These are phyloP conservation scores for Pancytospora philotis DNA, from an alignment of 371 early-diverging fungal genomes.

Conservation along the genomic window DNA sequence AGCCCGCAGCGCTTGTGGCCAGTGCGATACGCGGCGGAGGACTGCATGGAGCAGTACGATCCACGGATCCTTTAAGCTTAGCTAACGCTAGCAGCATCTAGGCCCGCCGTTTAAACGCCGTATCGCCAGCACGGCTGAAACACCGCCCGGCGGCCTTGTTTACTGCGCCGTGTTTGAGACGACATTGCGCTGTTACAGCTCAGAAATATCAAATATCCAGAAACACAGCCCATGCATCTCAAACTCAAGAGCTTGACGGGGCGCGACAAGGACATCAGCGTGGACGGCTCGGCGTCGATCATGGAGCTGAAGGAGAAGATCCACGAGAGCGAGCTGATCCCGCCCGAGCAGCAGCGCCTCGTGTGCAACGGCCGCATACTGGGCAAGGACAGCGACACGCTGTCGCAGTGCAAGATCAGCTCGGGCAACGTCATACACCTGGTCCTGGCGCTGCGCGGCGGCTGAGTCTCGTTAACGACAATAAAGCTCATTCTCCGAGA, in stretches of 20 bases:
- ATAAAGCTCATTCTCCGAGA: no score
- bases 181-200: no score
- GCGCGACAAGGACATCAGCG: constrained; percentile 44
- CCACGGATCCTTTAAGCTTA: no score
- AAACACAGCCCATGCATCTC: constrained; percentile 33
- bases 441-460: constrained; percentile 90
- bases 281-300: constrained; percentile 38
- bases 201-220: no score
- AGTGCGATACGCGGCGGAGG: neutral
- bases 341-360: constrained; percentile 51
- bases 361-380: constrained; percentile 50
- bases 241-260: constrained; percentile 52
- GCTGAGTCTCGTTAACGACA: no score
- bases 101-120: neutral
- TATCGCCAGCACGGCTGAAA: neutral
- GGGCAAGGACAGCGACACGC: constrained; percentile 67
- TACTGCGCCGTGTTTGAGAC: no score
- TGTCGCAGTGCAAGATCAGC: constrained; percentile 67
- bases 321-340: constrained; percentile 39
- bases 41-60: no score
- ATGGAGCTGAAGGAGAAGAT: constrained; percentile 45
- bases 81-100: neutral
- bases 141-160: no score
- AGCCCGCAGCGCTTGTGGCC: neutral
- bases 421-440: constrained; percentile 83